Evolutionary conservation across 306 rosid species (phyloP).

Genomic region (Fragaria nilgerrensis): DNA sequence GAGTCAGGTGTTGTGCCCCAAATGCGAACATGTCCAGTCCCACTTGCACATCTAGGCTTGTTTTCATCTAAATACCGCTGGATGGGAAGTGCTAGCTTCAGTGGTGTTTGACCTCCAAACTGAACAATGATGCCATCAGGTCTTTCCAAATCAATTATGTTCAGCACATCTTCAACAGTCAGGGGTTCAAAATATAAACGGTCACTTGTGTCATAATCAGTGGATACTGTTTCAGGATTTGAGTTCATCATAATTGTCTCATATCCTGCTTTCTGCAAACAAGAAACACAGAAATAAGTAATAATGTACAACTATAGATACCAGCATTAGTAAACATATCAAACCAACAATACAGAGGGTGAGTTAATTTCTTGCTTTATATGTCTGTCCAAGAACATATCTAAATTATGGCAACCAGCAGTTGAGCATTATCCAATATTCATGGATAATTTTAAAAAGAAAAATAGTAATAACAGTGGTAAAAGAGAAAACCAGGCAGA

Average conservation of each 20-base stretch:
- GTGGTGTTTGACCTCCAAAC: slow-evolving; percentile 98
- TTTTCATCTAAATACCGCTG: slow-evolving; percentile 79
- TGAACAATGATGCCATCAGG: slow-evolving; percentile 99
- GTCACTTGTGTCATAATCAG: slow-evolving; percentile 97
- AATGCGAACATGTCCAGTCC: slow-evolving; percentile 60
- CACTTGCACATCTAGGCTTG: slow-evolving; percentile 70
- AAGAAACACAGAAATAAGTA: slow-evolving; percentile 14
- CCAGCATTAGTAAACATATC: not conserved
- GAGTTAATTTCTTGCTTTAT: not conserved
- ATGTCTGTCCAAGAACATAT: not conserved
- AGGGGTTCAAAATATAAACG: slow-evolving; percentile 91
- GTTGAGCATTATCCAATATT: not conserved
- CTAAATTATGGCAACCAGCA: not conserved
- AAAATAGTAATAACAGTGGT: not conserved
- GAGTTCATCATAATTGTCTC: slow-evolving; percentile 99
- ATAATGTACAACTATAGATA: not conserved
- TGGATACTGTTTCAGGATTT: slow-evolving; percentile 95
- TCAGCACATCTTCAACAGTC: slow-evolving; percentile 82
- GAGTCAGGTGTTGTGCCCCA: slow-evolving; percentile 99
- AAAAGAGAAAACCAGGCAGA: not conserved
- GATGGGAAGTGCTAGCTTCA: slow-evolving; percentile 83
- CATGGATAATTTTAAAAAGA: not conserved
- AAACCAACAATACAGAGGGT: not conserved
- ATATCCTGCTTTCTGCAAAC: slow-evolving; percentile 81
- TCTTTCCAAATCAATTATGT: slow-evolving; percentile 86